Evolutionary conservation across 192 early-diverging fungal species (phyloP), one percentile per base, ranked within the genome.

Genomic region (Irineochytrium annulatum): DNA sequence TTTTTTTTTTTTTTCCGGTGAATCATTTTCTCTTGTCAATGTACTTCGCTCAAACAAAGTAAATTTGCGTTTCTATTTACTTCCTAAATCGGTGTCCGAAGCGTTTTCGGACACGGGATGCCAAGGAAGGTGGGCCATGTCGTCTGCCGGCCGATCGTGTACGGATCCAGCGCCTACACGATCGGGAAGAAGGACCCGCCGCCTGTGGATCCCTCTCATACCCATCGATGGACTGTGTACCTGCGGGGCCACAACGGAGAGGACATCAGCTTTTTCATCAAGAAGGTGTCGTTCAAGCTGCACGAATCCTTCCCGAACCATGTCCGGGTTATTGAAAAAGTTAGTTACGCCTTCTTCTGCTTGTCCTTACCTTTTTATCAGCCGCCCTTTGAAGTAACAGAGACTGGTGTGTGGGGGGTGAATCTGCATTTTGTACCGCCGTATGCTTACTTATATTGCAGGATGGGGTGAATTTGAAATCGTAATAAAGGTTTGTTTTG

Each of bases 381-480:
- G 31, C 87, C 86, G 30, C 95, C 95, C 4, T 97, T 89, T 60
- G 92, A 94, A 70, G 86, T 98, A 27, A 77, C 83, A 29, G 97
- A 99, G 69, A 93, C 97, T 14, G 97, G n/a, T n/a, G n/a, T n/a
- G n/a, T n/a, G n/a, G n/a, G n/a, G n/a, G n/a, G n/a, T n/a, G n/a
- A n/a, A n/a, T n/a, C n/a, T n/a, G n/a, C n/a, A n/a, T n/a, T n/a
- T n/a, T n/a, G n/a, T n/a, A n/a, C n/a, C n/a, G n/a, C n/a, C n/a
- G n/a, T n/a, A n/a, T n/a, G n/a, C n/a, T n/a, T n/a, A n/a, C n/a
- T n/a, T n/a, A n/a, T n/a, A n/a, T n/a, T n/a, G n/a, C n/a, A n/a
- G n/a, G 97, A 31, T 99, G 97, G 97, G 97, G 97, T 62, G 93
- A 99, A 75, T 99, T 99, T 72, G 94, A 97, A 55, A 91, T 99